Evolutionary conservation across 2,329 filamentous ascomycete genomes (phyloP).

Genomic region (Alternaria consortialis): DNA sequence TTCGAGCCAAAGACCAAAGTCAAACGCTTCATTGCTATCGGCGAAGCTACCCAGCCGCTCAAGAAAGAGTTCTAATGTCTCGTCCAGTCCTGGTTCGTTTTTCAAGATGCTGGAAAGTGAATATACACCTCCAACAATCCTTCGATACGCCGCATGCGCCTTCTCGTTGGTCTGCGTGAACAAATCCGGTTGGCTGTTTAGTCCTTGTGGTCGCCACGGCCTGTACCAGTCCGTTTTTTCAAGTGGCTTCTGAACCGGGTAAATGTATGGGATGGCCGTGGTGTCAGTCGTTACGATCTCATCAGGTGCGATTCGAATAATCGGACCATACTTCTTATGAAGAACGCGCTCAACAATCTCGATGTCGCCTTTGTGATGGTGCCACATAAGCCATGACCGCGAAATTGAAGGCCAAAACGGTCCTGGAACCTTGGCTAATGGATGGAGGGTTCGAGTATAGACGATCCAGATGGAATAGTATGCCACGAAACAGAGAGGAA

Average conservation of each 20-base stretch:
- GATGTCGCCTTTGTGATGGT: conserved; percentile 30
- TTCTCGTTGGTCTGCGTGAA: conserved; percentile 28
- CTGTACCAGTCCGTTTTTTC: conserved; percentile 37
- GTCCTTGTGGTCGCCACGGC: conserved; percentile 28
- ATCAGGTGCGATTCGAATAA: conserved; percentile 59
- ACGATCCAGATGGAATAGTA: conserved; percentile 25
- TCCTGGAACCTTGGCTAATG: conserved; percentile 31
- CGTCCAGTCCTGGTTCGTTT: conserved; percentile 25
- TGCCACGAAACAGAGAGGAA: neutral
- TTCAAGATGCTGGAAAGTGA: conserved; percentile 25
- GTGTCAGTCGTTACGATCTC: conserved; percentile 42
- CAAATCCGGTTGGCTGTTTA: conserved; percentile 22
- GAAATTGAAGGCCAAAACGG: conserved; percentile 37
- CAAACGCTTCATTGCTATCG: conserved; percentile 18
- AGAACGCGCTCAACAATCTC: conserved; percentile 23
- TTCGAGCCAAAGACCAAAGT: conserved; percentile 31
- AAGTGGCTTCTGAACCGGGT: conserved; percentile 27
- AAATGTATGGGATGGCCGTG: conserved; percentile 28
- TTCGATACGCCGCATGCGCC: conserved; percentile 22
- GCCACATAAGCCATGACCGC: conserved; percentile 38
- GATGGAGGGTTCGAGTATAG: conserved; percentile 30
- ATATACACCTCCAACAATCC: conserved; percentile 26
- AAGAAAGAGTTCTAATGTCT: conserved; percentile 17
- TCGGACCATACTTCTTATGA: conserved; percentile 46
- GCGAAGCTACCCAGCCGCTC: conserved; percentile 26